Base-by-base conservation (phyloP, 208 protist species). In the Cochliopodium minus region DNA sequence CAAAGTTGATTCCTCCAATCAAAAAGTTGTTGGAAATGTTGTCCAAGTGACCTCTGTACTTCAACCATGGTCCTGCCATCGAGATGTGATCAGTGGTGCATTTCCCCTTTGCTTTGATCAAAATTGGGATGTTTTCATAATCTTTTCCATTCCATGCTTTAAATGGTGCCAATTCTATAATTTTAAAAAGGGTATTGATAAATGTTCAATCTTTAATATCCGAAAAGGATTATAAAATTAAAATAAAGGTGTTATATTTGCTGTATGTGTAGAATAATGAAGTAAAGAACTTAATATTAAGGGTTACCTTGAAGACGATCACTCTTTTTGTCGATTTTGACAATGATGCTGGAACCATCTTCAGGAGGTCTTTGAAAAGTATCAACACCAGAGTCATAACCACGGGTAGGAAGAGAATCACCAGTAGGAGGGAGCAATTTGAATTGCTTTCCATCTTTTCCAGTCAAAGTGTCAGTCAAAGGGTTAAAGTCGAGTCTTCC, bases 81-180 rank as follows among this genome's bases (percentile, higher is more conserved):
- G 60, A 72, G 35, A 87, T 87, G 66, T 86, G 79, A 64, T 87
- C 81, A 17, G 82, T 88, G n/a, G 82, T 88, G 67, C 79, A 86
- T 61, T 88, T 88, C 49, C 82, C 82, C 58, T 73, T 32, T 23
- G 68, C 72, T 62, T 80, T 83, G 65, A 80, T 79, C 1, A 80
- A 33, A 20, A 81, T 53, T 54, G 47, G 57, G 30, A 47, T 30
- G 11, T 76, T 46, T 1, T 2, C 28, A 11, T 61, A 56, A 52
- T 72, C 71, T 39, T 77, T 49, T 4, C 73, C 73, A 15, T 82
- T 38, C 77, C 75, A 85, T 28, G 64, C 17, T 9, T 40, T 32
- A 55, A 85, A 85, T 46, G 78, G 67, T 30, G 62, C 48, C 17
- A 85, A 56, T 0, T 66, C n/a, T n/a, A n/a, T n/a, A n/a, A n/a